A percentile compares a stretch with the other conserved stretches of the same genome.
Conservation (phyloP, 352 stramenopile species). For the Thraustochytrium sp. region DNA sequence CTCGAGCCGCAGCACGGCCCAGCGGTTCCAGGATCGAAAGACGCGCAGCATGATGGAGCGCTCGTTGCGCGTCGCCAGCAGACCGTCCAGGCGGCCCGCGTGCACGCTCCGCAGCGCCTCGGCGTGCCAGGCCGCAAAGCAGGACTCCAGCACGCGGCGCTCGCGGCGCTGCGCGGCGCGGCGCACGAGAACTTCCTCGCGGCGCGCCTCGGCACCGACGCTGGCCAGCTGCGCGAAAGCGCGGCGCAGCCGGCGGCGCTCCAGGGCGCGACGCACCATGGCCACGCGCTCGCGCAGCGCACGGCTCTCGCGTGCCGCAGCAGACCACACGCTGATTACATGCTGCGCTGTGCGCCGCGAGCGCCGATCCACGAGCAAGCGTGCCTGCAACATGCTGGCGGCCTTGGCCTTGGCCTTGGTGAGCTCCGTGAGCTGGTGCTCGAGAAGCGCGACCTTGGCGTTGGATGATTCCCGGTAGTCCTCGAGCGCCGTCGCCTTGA, state of each 20-base stretch:
- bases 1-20: background rate
- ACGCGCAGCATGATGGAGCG: background rate
- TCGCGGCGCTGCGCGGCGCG: background rate
- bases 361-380: constrained; percentile 9
- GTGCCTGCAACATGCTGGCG: constrained; percentile 7
- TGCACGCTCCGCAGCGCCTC: background rate
- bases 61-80: background rate
- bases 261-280: background rate
- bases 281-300: background rate
- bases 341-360: constrained; percentile 20
- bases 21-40: background rate
- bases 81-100: background rate
- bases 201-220: background rate
- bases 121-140: background rate
- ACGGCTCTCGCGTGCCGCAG: background rate
- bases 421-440: background rate
- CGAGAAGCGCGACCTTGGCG: background rate
- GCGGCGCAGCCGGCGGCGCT: background rate
- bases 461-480: background rate
- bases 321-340: constrained; percentile 7
- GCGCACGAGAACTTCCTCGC: background rate
- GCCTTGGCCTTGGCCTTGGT: background rate
- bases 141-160: background rate
- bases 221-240: background rate
- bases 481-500: background rate